phyloP scores from a whole-genome alignment of 176 grass and related monocot species.

The Areca catechu region DNA sequence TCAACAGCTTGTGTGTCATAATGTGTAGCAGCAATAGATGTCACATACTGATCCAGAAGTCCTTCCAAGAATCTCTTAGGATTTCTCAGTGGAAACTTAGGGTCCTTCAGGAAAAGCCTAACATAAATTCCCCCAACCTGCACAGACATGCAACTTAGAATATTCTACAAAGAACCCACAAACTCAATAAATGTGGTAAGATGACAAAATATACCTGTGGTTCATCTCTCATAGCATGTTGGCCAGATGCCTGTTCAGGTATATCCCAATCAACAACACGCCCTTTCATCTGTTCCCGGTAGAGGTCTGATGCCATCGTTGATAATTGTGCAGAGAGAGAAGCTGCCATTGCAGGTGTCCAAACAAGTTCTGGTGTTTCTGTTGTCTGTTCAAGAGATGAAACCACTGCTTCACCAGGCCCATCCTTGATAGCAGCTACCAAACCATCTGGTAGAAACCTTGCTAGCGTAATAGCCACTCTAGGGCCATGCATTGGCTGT shows the following conservation, averaged over 20 bases:
- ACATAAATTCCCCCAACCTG: conserved; percentile 99
- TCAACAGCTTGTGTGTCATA: conserved; percentile 69
- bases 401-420: conserved; percentile 90
- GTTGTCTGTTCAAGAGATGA: conserved; percentile 85
- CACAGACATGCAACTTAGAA: background rate
- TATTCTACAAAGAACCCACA: no score
- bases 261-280: conserved; percentile 95
- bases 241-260: conserved; percentile 88
- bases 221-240: conserved; percentile 98
- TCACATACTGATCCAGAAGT: conserved; percentile 94
- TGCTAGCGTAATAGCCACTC: conserved; percentile 83
- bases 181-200: no score
- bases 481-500: conserved; percentile 98
- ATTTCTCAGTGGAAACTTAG: conserved; percentile 97
- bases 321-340: conserved; percentile 92
- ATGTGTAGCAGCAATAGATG: conserved; percentile 91
- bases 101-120: conserved; percentile 94
- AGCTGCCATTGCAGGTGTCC: conserved; percentile 96
- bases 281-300: conserved; percentile 97
- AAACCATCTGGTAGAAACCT: conserved; percentile 94
- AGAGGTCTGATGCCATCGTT: conserved; percentile 87
- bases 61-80: conserved; percentile 99
- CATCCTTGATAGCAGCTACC: conserved; percentile 87
- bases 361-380: conserved; percentile 99
- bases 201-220: conserved; percentile 55